Evolutionary conservation across 306 rosid species (phyloP), one percentile per base, ranked within the genome.

Genomic region (Vigna angularis): DNA sequence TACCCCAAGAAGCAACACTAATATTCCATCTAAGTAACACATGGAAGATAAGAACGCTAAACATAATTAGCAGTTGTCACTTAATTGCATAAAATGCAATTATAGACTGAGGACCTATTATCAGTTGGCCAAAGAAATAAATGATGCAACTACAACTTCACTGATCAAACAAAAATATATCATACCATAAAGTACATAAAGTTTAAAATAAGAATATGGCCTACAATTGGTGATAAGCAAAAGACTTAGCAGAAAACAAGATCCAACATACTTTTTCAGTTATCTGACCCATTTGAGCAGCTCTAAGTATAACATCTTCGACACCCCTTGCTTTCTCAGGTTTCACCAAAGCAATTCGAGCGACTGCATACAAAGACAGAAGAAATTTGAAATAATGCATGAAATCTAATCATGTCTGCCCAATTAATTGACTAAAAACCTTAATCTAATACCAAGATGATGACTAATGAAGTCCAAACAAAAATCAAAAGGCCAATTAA

Each of bases 281-380:
- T 75, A 96, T 90, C 82, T 96, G 98, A 77, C 99, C 99, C 93
- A 81, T 86, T 85, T 91, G 99, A 75, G 98, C 96, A 76, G 97
- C 90, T 87, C 97, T 93, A 76, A 96, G 76, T 76, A 96, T 62
- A 73, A 96, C 94, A 93, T 96, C 99, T 86, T 96, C 99, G 38
- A 96, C 99, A 36, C 98, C 91, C 86, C 96, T 91, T 52, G 99
- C 97, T 83, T 91, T 96, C 87, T 93, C 99, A 34, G 99, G 98
- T 81, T 96, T 96, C 88, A 96, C 99, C 89, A 96, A 84, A 84
- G 99, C 99, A 79, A 96, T 96, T 65, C 99, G 93, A 82, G 99
- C 85, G 77, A 83, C 89, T 86, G 69, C 51, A 77, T 4, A 50
- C 62, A 67, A 68, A 10, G 59, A 72, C 64, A 49, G 66, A 67